Evolutionary conservation across 495 filamentous ascomycete species (phyloP).

Genomic region (Penicillium cinerascens): DNA sequence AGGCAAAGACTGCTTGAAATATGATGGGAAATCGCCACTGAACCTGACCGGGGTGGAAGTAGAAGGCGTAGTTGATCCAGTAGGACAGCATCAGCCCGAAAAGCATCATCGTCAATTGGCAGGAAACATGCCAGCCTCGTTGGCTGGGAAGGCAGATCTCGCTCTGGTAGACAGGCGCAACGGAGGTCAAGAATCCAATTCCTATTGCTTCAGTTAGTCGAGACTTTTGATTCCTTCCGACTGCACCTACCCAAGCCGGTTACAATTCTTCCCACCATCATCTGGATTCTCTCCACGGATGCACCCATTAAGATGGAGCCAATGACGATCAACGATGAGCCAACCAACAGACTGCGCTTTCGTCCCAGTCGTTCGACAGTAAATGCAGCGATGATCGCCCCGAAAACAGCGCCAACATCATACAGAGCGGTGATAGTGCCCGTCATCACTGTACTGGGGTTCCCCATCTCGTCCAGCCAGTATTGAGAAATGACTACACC

Average conservation of each 20-base stretch:
- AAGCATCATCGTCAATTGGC: slow-evolving; percentile 26
- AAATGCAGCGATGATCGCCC: slow-evolving; percentile 44
- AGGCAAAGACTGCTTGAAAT: slow-evolving; percentile 46
- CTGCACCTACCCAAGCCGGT: slow-evolving; percentile 32
- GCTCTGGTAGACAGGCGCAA: slow-evolving; percentile 32
- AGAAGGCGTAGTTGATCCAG: slow-evolving; percentile 44
- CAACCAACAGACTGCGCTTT: slow-evolving; percentile 46
- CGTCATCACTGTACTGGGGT: slow-evolving; percentile 17
- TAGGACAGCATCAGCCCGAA: slow-evolving; percentile 28
- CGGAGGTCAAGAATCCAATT: slow-evolving; percentile 19
- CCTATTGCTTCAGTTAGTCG: background rate
- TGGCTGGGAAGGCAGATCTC: slow-evolving; percentile 25
- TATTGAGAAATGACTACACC: slow-evolving; percentile 19
- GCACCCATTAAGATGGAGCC: slow-evolving; percentile 50
- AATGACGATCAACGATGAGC: slow-evolving; percentile 46
- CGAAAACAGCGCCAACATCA: slow-evolving; percentile 52
- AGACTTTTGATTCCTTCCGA: background rate
- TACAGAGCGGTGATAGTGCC: slow-evolving; percentile 47
- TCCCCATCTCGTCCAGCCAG: slow-evolving; percentile 16
- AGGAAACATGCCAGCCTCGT: slow-evolving; percentile 29
- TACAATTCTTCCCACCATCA: slow-evolving; percentile 31
- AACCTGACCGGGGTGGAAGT: slow-evolving; percentile 37
- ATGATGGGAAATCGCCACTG: slow-evolving; percentile 49
- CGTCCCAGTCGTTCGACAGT: slow-evolving; percentile 49
- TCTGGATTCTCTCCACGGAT: slow-evolving; percentile 33